Evolutionary conservation across 2,329 filamentous ascomycete species (phyloP).

Genomic region (Dryadomyces sulphureus): DNA sequence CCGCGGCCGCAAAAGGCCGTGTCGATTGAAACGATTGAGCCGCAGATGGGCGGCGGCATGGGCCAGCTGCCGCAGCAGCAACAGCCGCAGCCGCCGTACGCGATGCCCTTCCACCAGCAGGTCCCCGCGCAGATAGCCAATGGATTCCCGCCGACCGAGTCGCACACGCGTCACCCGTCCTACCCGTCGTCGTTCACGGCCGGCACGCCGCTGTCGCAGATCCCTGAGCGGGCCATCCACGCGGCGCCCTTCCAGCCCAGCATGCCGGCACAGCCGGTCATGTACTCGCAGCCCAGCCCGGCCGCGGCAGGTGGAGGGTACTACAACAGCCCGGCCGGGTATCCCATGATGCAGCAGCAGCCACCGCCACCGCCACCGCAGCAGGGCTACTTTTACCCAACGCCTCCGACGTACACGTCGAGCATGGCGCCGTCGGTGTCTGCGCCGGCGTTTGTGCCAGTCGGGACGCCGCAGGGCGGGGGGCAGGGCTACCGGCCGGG

Average conservation of each 20-base stretch:
- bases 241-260: conserved; percentile 79
- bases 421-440: conserved; percentile 19
- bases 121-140: conserved; percentile 61
- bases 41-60: conserved; percentile 38
- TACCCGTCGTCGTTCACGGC: conserved; percentile 57
- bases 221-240: conserved; percentile 83
- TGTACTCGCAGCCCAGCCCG: conserved; percentile 36
- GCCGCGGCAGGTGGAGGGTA: conserved; percentile 18
- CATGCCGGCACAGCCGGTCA: conserved; percentile 14
- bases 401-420: conserved; percentile 13
- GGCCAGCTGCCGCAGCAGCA: conserved; percentile 1
- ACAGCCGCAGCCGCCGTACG: conserved; percentile 6
- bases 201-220: conserved; percentile 76
- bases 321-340: conserved; percentile 34
- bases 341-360: conserved; percentile 42
- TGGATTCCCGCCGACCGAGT: conserved; percentile 27
- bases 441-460: conserved; percentile 43
- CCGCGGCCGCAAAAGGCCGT: conserved; percentile 89
- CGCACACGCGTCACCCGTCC: conserved; percentile 52
- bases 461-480: conserved; percentile 27
- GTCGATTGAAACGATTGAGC: conserved; percentile 84
- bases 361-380: conserved; percentile 26
- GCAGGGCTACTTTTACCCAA: conserved; percentile 18
- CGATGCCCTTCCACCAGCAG: conserved; percentile 67
- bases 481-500: conserved; percentile 19